Percentiles rank a stretch among this genome's conserved stretches.
Evolutionary conservation across 1,284 basidiomycete species (phyloP).

Genomic region (Schizopora paradoxa): DNA sequence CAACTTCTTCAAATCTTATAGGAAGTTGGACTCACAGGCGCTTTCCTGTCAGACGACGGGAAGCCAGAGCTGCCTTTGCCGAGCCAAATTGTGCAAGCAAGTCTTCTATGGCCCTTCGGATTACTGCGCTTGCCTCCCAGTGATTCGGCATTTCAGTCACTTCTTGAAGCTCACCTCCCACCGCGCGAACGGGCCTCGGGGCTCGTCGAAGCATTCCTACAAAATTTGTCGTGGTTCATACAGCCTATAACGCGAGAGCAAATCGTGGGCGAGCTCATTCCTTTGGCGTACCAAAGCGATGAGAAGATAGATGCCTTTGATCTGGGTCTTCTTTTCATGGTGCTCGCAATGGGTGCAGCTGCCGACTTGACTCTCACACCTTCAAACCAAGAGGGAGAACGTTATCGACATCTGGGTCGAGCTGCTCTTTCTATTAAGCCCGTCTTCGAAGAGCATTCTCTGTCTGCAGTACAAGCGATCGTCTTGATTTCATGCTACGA

Average conservation of each 20-base stretch:
- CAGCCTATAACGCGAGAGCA: background rate
- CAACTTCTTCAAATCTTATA: background rate
- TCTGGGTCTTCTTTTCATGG: constrained; percentile 20
- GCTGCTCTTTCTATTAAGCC: constrained; percentile 34
- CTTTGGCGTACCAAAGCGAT: background rate
- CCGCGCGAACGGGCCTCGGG: background rate
- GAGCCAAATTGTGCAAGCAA: background rate
- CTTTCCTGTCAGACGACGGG: background rate
- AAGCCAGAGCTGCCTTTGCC: background rate
- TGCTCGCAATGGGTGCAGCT: constrained; percentile 21
- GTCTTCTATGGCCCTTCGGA: background rate
- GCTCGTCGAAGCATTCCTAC: background rate
- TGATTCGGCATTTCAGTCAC: background rate
- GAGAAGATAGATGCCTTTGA: constrained; percentile 11
- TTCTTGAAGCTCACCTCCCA: background rate
- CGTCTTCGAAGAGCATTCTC: constrained; percentile 31
- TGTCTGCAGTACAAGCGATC: constrained; percentile 29
- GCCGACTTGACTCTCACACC: constrained; percentile 17
- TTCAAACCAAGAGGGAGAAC: constrained; percentile 20
- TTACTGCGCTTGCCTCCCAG: background rate
- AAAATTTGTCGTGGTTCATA: background rate
- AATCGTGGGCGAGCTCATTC: background rate
- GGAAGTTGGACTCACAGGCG: background rate
- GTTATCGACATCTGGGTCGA: constrained; percentile 23
- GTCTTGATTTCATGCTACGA: constrained; percentile 23